Base-by-base conservation (phyloP, 2,329 filamentous ascomycete species). In the Phaeoacremonium minimum region DNA sequence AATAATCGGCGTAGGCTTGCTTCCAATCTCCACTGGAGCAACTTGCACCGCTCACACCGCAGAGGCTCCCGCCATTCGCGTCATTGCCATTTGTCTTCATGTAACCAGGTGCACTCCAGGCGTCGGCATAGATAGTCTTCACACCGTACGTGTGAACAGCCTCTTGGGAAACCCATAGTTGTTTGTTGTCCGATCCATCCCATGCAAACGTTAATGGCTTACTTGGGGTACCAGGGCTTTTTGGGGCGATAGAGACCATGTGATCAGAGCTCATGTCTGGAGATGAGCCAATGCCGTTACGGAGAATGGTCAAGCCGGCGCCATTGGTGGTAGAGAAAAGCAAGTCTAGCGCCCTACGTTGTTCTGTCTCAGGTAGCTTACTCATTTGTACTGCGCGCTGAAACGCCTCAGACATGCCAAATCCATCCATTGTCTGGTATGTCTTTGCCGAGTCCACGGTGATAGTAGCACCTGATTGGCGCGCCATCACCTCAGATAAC, bases 91-190 rank as follows among this genome's bases (percentile, higher is more conserved):
- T 64, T 3, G 56, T 59, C 50, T 66, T 66, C 63, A 66, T 65
- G 41, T 57, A 63, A 1, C 60, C 62, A 2, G 62, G 62, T 4
- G 63, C 62, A 28, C 53, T 59, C 63, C 63, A 66, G 13, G 63
- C 60, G 46, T 67, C 59, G 4, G 56, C 57, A 30, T 61, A 60
- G 28, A 62, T 53, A 28, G 52, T 52, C 22, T 42, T 42, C 8
- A 59, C 55, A 6, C 55, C 57, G 16, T 59, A 60, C 7, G 48
- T 51, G 7, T 55, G 45, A 32, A 51, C 48, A 8, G 69, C 69
- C 47, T 69, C 58, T 46, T 72, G 55, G 13, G 63, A 60, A 8
- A 75, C 45, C 46, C 60, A 72, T 4, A 75, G 46, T 49, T 75
- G 71, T 6, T 64, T 64, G 9, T 53, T 56, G 38, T 70, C 61